These are phyloP conservation scores for Lachancea dasiensis DNA, from an alignment of 805 yeast species.

Conservation along the genomic window DNA sequence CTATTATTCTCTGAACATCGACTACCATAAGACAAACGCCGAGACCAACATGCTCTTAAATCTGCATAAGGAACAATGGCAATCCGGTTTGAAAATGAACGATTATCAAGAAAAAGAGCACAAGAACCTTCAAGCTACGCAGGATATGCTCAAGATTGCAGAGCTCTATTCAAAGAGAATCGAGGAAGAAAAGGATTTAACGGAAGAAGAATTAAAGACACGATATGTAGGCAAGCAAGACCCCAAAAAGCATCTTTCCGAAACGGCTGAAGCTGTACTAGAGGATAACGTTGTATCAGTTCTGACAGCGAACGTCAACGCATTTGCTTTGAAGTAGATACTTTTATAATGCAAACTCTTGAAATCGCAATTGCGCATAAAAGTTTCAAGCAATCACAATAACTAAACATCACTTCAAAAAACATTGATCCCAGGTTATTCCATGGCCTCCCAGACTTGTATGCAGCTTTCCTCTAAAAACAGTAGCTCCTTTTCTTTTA, in stretches of 20 bases:
- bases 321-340: conserved; percentile 74
- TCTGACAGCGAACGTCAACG: conserved; percentile 82
- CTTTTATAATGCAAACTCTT: too few species aligned
- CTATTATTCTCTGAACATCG: conserved; percentile 91
- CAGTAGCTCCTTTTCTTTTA: conserved; percentile 50
- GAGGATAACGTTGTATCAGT: conserved; percentile 88
- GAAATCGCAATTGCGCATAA: too few species aligned
- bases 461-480: conserved; percentile 57
- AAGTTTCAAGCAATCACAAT: too few species aligned
- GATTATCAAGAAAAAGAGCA: conserved; percentile 76
- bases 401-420: conserved; percentile 6
- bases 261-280: conserved; percentile 76
- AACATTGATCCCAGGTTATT: conserved; percentile 11
- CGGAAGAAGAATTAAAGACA: conserved; percentile 85
- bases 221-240: conserved; percentile 98
- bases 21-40: conserved; percentile 83
- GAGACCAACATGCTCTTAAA: conserved; percentile 93
- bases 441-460: conserved; percentile 53
- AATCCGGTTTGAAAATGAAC: conserved; percentile 73
- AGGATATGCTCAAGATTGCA: conserved; percentile 82
- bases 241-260: conserved; percentile 94
- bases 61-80: conserved; percentile 94
- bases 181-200: conserved; percentile 81
- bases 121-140: conserved; percentile 64
- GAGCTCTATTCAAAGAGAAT: conserved; percentile 85